Percentiles rank a stretch among this genome's conserved stretches.
phyloP scores from a whole-genome alignment of 768 basidiomycete genomes.

The Lentinula aciculospora region DNA sequence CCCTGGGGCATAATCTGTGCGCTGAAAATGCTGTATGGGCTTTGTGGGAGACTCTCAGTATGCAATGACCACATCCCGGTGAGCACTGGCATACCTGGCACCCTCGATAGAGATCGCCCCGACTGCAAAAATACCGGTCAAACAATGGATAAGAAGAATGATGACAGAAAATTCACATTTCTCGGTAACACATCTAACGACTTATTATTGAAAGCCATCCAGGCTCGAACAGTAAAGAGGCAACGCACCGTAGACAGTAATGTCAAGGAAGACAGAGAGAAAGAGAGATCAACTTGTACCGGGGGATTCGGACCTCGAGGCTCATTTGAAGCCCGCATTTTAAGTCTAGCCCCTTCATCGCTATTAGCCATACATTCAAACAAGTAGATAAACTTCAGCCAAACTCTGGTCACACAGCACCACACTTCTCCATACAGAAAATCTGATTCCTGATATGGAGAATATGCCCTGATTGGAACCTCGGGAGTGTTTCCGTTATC shows the following conservation, averaged over 20 bases:
- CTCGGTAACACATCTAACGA: constrained; percentile 5
- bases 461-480: neutral
- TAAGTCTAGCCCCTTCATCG: neutral
- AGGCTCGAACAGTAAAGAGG: neutral
- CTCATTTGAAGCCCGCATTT: neutral
- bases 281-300: neutral
- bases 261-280: neutral
- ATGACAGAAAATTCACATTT: neutral
- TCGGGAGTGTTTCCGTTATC: constrained; percentile 8
- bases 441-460: constrained; percentile 1
- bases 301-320: neutral
- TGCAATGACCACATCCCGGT: neutral
- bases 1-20: constrained; percentile 7
- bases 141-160: too few species aligned
- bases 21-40: constrained; percentile 5
- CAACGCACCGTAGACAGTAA: neutral
- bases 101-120: constrained; percentile 6
- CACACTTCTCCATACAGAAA: neutral
- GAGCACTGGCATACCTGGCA: neutral
- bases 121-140: neutral
- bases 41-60: neutral
- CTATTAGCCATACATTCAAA: neutral
- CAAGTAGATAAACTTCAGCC: constrained; percentile 5
- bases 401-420: neutral
- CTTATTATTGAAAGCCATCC: neutral